Conservation (phyloP, 352 stramenopile species). For the Phytophthora europaea region DNA sequence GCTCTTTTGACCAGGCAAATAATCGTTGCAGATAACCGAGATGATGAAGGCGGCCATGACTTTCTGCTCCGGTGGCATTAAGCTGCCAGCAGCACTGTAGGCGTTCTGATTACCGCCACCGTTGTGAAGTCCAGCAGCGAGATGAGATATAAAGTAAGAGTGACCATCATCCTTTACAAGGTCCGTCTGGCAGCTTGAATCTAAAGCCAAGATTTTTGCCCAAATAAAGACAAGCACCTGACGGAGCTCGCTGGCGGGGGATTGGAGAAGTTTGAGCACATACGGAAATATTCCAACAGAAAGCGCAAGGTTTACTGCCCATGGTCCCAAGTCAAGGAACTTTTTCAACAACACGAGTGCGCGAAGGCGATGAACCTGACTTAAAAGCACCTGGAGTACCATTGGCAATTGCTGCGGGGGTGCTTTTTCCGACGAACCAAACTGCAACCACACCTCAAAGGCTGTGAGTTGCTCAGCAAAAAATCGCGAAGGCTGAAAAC, state of each 20-base stretch:
- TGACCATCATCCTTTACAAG: conserved; percentile 97
- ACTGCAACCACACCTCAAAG: conserved; percentile 99
- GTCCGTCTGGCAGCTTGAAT: conserved; percentile 96
- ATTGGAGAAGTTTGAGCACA: conserved; percentile 98
- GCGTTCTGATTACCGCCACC: conserved; percentile 33
- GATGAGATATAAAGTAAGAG: conserved; percentile 96
- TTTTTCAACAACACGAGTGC: conserved; percentile 96
- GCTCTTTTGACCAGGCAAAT: conserved; percentile 92
- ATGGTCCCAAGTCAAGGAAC: conserved; percentile 96
- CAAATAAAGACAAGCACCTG: conserved; percentile 95
- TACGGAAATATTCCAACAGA: conserved; percentile 99
- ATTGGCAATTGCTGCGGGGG: conserved; percentile 98
- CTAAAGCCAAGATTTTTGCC: conserved; percentile 97
- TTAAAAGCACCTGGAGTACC: conserved; percentile 98
- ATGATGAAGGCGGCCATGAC: conserved; percentile 97
- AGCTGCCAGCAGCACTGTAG: conserved; percentile 35
- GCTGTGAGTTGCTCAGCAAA: conserved; percentile 99
- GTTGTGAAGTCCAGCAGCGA: conserved; percentile 80
- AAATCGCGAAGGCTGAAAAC: conserved; percentile 94
- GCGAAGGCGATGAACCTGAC: conserved; percentile 96
- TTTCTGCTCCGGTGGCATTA: conserved; percentile 93
- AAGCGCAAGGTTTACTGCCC: conserved; percentile 92
- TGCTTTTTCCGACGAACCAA: conserved; percentile 89
- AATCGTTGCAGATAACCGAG: conserved; percentile 94
- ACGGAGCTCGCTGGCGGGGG: conserved; percentile 95